Evolutionary conservation across 73 alveolate genomes (phyloP).

Genomic region (Uronychia binucleata): DNA sequence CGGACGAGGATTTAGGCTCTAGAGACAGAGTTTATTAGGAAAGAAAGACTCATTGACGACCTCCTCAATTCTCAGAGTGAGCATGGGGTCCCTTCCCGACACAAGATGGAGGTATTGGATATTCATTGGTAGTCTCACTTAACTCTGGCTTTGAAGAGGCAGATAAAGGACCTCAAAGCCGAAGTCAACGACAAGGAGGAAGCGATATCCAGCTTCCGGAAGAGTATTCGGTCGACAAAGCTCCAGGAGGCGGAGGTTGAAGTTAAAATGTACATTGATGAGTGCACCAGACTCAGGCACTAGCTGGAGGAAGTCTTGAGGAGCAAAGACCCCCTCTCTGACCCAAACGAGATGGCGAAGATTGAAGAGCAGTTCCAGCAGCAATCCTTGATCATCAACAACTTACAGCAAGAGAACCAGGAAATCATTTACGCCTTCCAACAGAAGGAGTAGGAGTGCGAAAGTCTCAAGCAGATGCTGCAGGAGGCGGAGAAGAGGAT

Average conservation of each 20-base stretch:
- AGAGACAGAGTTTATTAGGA: slow-evolving; percentile 28
- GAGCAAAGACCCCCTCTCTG: slow-evolving; percentile 58
- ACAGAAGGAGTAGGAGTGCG: slow-evolving; percentile 41
- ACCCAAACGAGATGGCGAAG: slow-evolving; percentile 47
- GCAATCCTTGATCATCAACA: slow-evolving; percentile 25
- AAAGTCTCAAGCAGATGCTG: neutral
- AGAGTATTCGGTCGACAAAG: slow-evolving; percentile 55
- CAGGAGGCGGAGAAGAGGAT: neutral
- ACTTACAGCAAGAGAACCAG: slow-evolving; percentile 35
- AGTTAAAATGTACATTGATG: slow-evolving; percentile 67
- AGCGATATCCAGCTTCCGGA: slow-evolving; percentile 46
- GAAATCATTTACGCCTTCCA: slow-evolving; percentile 28
- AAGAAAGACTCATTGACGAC: slow-evolving; percentile 47
- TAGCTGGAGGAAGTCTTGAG: slow-evolving; percentile 58
- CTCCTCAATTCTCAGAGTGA: neutral
- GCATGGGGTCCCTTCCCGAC: neutral
- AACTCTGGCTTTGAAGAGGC: slow-evolving; percentile 41
- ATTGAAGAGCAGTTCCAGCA: slow-evolving; percentile 52
- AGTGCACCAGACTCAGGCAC: slow-evolving; percentile 69
- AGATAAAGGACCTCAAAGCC: slow-evolving; percentile 53
- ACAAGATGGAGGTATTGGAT: slow-evolving; percentile 23
- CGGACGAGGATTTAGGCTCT: slow-evolving; percentile 44
- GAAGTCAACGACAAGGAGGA: slow-evolving; percentile 15
- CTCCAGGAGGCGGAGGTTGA: slow-evolving; percentile 61
- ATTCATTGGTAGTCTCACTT: too few relatives aligned